Conservation (phyloP, 257 asterid species). For the Lycium ferocissimum region DNA sequence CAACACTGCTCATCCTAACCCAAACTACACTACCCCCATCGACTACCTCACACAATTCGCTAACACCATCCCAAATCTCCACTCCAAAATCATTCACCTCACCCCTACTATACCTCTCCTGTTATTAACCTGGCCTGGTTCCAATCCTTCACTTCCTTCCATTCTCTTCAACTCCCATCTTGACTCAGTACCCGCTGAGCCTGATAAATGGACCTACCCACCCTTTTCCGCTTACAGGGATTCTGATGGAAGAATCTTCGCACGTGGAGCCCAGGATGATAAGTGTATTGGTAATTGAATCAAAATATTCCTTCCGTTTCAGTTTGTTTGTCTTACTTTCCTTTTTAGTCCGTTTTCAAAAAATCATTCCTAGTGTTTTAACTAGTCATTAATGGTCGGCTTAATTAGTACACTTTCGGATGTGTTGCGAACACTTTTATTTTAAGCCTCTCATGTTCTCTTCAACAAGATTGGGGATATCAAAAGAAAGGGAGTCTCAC, state of each 20-base stretch:
- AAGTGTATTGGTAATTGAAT: slow-evolving; percentile 59
- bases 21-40: slow-evolving; percentile 76
- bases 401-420: too few relatives aligned
- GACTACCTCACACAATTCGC: slow-evolving; percentile 64
- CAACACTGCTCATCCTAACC: slow-evolving; percentile 88
- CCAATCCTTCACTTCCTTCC: slow-evolving; percentile 76
- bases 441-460: too few relatives aligned
- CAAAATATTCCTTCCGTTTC: too few relatives aligned
- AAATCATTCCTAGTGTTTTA: too few relatives aligned
- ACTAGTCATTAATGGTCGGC: too few relatives aligned
- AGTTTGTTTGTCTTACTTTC: too few relatives aligned
- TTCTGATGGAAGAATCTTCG: slow-evolving; percentile 66
- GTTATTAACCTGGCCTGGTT: slow-evolving; percentile 76
- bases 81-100: slow-evolving; percentile 46
- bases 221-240: slow-evolving; percentile 79
- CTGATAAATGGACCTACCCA: slow-evolving; percentile 72
- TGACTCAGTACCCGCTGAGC: slow-evolving; percentile 94
- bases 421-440: too few relatives aligned
- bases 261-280: slow-evolving; percentile 97
- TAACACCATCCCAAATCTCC: slow-evolving; percentile 65
- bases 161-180: slow-evolving; percentile 85
- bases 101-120: slow-evolving; percentile 70
- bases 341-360: too few relatives aligned
- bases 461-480: too few relatives aligned
- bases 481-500: too few relatives aligned